Evolutionary conservation across 116 monocot genomes (phyloP).

Genomic region (Trichopus zeylanicus): DNA sequence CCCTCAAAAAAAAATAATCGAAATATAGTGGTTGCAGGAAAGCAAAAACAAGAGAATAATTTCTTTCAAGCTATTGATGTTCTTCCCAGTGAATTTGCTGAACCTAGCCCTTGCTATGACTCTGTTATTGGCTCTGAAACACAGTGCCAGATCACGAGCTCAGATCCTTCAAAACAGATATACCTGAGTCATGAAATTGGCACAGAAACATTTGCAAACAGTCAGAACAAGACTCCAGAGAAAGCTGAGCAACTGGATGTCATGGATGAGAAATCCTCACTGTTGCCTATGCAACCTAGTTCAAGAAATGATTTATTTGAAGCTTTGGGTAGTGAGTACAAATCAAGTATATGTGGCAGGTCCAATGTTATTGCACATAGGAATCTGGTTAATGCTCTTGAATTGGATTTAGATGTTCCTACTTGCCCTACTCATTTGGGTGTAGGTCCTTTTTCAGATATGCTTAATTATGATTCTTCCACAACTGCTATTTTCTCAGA

Average conservation of each 20-base stretch:
- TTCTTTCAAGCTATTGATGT: conserved; percentile 6
- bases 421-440: conserved; percentile 23
- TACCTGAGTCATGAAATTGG: neutral
- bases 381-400: neutral
- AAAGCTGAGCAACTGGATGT: neutral
- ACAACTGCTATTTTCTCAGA: conserved; percentile 32
- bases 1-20: neutral
- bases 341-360: conserved; percentile 1
- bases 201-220: neutral
- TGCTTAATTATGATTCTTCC: conserved; percentile 18
- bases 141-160: conserved; percentile 3
- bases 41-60: conserved; percentile 6
- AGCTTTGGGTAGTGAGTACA: conserved; percentile 37
- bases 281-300: neutral
- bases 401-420: conserved; percentile 17
- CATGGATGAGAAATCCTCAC: conserved; percentile 1
- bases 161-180: conserved; percentile 6
- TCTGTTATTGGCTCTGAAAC: neutral
- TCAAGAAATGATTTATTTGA: conserved; percentile 51
- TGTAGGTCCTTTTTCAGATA: conserved; percentile 15
- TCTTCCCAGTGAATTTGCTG: conserved; percentile 10
- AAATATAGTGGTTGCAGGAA: neutral
- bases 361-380: conserved; percentile 6
- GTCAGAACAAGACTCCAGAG: neutral
- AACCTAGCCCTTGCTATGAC: neutral